These are phyloP conservation scores for Oxyria digyna DNA, from an alignment of 148 eudicot species.

Conservation along the genomic window DNA sequence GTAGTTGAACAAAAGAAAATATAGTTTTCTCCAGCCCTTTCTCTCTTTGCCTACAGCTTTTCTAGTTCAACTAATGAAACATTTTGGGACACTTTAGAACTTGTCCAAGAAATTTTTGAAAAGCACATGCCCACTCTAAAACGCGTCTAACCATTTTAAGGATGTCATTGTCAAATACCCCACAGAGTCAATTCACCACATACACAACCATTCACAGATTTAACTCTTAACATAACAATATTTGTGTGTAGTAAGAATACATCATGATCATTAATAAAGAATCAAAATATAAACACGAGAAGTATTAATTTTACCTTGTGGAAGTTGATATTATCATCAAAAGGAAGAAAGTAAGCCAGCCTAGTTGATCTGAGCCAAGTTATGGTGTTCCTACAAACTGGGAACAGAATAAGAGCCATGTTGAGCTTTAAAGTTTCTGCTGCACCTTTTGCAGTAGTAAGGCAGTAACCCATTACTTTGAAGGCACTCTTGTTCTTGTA, in stretches of 20 bases:
- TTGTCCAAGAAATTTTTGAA: background rate
- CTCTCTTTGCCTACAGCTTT: background rate
- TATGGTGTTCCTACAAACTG: conserved; percentile 87
- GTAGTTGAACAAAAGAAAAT: no score
- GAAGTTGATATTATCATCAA: conserved; percentile 95
- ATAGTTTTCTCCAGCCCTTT: conserved; percentile 2
- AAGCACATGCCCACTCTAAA: background rate
- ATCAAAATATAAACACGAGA: background rate
- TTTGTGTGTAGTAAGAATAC: background rate
- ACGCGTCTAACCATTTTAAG: background rate
- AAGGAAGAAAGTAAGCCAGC: conserved; percentile 56
- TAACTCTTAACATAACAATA: no score
- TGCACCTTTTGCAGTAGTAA: conserved; percentile 89
- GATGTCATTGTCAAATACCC: background rate
- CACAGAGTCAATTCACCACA: background rate
- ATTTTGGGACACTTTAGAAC: background rate
- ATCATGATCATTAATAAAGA: no score
- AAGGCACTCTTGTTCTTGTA: conserved; percentile 65
- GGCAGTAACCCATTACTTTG: conserved; percentile 87
- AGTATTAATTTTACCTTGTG: conserved; percentile 56
- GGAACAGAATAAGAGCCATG: conserved; percentile 84
- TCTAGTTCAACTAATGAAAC: background rate
- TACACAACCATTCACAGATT: background rate
- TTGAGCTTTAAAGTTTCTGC: conserved; percentile 90
- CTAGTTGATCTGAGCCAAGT: conserved; percentile 92